Evolutionary conservation across 148 eudicot genomes (phyloP).

Genomic region (Euryodendron excelsum): DNA sequence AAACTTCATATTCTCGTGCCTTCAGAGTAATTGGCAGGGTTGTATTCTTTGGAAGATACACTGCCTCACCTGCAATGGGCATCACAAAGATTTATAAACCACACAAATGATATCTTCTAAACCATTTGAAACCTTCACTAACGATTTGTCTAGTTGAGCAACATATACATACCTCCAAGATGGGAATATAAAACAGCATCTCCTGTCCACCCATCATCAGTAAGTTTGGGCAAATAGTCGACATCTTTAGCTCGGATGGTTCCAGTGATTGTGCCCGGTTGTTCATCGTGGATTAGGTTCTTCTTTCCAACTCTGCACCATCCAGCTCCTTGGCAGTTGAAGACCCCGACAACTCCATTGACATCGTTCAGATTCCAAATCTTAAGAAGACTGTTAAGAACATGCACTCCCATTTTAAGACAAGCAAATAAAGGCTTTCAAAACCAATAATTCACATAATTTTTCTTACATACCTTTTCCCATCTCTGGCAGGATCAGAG

Average conservation of each 20-base stretch:
- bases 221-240: constrained; percentile 49
- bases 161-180: constrained; percentile 39
- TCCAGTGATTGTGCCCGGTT: constrained; percentile 60
- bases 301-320: constrained; percentile 85
- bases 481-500: constrained; percentile 80
- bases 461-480: constrained; percentile 47
- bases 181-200: constrained; percentile 64
- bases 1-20: constrained; percentile 68
- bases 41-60: constrained; percentile 51
- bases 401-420: neutral
- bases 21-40: constrained; percentile 63
- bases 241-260: constrained; percentile 59
- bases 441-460: neutral
- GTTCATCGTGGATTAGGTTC: constrained; percentile 67
- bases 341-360: constrained; percentile 78
- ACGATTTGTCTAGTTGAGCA: neutral
- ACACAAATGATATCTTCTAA: too few species aligned
- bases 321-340: constrained; percentile 96
- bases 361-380: constrained; percentile 84
- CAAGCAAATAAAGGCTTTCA: neutral
- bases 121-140: neutral
- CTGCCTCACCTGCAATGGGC: constrained; percentile 52
- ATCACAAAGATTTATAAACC: neutral
- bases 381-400: constrained; percentile 57
- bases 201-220: constrained; percentile 57